Evolutionary conservation across 495 filamentous ascomycete genomes (phyloP).

Genomic region (Penicillium parvum): DNA sequence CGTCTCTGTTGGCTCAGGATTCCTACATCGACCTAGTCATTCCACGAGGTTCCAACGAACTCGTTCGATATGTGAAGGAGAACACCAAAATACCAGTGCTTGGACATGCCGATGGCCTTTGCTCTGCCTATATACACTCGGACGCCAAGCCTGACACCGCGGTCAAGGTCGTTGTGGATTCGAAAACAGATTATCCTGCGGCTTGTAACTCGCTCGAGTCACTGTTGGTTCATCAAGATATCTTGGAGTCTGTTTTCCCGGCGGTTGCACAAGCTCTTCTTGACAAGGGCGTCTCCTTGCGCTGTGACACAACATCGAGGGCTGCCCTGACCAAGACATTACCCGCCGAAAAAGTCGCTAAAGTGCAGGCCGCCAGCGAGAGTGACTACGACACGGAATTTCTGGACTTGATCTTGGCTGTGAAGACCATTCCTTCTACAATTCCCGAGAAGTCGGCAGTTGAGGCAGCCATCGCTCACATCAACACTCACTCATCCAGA

Average conservation of each 20-base stretch:
- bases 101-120: slow-evolving; percentile 93
- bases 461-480: slow-evolving; percentile 74
- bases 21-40: slow-evolving; percentile 91
- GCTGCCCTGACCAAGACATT: slow-evolving; percentile 48
- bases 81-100: slow-evolving; percentile 93
- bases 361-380: slow-evolving; percentile 61
- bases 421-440: slow-evolving; percentile 64
- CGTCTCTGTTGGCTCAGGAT: slow-evolving; percentile 77
- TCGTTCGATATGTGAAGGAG: slow-evolving; percentile 85
- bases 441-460: slow-evolving; percentile 36
- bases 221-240: slow-evolving; percentile 73
- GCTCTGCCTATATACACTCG: slow-evolving; percentile 78
- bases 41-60: slow-evolving; percentile 86
- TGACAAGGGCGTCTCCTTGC: slow-evolving; percentile 72
- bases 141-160: slow-evolving; percentile 71
- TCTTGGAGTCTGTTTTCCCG: slow-evolving; percentile 66
- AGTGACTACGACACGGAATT: slow-evolving; percentile 87
- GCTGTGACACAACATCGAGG: slow-evolving; percentile 70
- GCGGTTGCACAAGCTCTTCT: slow-evolving; percentile 66
- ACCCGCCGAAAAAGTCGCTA: slow-evolving; percentile 25
- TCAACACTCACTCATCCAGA: slow-evolving; percentile 87
- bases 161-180: slow-evolving; percentile 77
- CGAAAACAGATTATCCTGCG: slow-evolving; percentile 92
- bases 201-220: slow-evolving; percentile 94
- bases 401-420: slow-evolving; percentile 74